Evolutionary conservation across 345 rosid genomes (phyloP).

Genomic region (Eucalyptus curtisii): DNA sequence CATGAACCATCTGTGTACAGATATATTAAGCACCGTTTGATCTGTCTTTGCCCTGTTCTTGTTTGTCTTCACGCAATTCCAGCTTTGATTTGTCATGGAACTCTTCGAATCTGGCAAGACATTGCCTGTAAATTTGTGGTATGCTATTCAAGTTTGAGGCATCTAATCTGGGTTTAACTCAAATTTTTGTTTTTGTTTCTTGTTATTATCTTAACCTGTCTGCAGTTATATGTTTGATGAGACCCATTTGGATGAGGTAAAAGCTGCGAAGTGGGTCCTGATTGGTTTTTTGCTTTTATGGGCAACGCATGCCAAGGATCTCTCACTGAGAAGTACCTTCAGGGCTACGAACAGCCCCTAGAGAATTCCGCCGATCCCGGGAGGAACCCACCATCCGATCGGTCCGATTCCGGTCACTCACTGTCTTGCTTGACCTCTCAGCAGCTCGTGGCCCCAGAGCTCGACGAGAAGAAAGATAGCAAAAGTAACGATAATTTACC

Average conservation of each 20-base stretch:
- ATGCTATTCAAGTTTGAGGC: not conserved
- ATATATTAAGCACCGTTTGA: not conserved
- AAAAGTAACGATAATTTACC: constrained; percentile 18
- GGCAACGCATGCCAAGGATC: constrained; percentile 48
- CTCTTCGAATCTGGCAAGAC: not conserved
- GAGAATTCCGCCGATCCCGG: constrained; percentile 17
- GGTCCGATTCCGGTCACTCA: constrained; percentile 11
- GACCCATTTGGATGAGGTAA: constrained; percentile 1
- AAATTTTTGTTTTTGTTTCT: not conserved
- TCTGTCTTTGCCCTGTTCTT: not conserved
- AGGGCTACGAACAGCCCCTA: constrained; percentile 30
- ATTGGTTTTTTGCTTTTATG: constrained; percentile 14
- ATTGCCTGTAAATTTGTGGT: not conserved
- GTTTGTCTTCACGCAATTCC: not conserved
- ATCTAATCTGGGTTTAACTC: not conserved
- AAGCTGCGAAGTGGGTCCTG: not conserved
- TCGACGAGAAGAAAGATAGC: not conserved
- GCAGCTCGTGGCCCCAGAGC: constrained; percentile 8
- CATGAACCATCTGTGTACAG: not conserved
- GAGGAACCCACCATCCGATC: constrained; percentile 5
- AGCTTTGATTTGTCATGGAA: not conserved
- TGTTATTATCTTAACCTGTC: not conserved
- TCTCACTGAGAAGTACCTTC: constrained; percentile 20
- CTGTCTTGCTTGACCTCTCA: not conserved
- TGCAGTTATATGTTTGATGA: not conserved